Percentiles rank a stretch among this genome's conserved stretches.
These are phyloP conservation scores for Cryptococcus jaspeensis DNA, from an alignment of 1,284 basidiomycete species.

Conservation along the genomic window DNA sequence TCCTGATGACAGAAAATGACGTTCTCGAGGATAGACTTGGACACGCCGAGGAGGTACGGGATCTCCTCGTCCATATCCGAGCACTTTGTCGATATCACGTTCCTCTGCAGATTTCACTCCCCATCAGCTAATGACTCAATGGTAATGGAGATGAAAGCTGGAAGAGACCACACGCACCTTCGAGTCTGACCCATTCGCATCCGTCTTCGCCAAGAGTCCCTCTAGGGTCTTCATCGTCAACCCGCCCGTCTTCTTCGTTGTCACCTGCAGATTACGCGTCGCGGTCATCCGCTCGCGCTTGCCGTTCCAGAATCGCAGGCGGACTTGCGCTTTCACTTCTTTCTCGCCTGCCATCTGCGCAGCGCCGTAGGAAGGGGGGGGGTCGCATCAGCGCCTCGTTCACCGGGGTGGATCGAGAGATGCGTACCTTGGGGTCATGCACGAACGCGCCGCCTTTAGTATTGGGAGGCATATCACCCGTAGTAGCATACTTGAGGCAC, in stretches of 20 bases:
- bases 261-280: conserved; percentile 88
- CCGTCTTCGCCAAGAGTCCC: conserved; percentile 75
- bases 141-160: neutral
- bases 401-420: neutral
- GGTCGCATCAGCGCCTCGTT: neutral
- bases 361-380: neutral
- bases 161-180: conserved; percentile 59
- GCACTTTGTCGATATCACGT: conserved; percentile 89
- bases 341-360: conserved; percentile 89
- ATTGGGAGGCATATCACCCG: conserved; percentile 95
- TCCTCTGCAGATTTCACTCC: conserved; percentile 65
- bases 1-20: conserved; percentile 99
- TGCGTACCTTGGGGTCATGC: conserved; percentile 79
- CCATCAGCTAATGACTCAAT: no score
- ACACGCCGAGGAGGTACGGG: conserved; percentile 88
- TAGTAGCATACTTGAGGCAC: conserved; percentile 98
- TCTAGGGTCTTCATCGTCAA: conserved; percentile 98
- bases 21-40: conserved; percentile 94
- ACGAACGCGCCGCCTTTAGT: conserved; percentile 97
- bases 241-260: conserved; percentile 80
- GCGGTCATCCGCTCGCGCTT: conserved; percentile 88
- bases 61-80: conserved; percentile 96
- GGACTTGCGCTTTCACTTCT: conserved; percentile 97
- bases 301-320: conserved; percentile 86
- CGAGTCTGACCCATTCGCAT: conserved; percentile 65